Evolutionary conservation across 1,139 yeast species (phyloP).

Genomic region (Saccharomyces hybrid): DNA sequence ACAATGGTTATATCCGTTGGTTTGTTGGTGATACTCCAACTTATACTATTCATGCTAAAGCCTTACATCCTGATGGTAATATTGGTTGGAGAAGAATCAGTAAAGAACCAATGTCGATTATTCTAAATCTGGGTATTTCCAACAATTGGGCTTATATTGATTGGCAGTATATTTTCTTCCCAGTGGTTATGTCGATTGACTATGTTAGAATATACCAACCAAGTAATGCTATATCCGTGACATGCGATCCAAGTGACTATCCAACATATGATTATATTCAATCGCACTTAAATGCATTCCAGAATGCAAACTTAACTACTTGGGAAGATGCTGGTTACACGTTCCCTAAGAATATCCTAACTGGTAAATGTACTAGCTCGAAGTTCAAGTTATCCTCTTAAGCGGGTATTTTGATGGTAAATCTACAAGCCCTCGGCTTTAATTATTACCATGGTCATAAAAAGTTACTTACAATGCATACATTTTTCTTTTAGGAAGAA

Average conservation of each 20-base stretch:
- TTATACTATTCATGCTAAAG: slow-evolving; percentile 49
- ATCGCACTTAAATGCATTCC: slow-evolving; percentile 54
- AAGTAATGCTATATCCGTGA: slow-evolving; percentile 38
- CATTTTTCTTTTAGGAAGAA: not conserved
- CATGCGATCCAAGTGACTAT: slow-evolving; percentile 66
- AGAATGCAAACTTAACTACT: slow-evolving; percentile 51
- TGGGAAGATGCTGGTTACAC: slow-evolving; percentile 63
- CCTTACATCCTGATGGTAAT: slow-evolving; percentile 76
- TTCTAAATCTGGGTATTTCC: slow-evolving; percentile 72
- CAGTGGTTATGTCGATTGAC: slow-evolving; percentile 58
- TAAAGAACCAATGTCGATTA: slow-evolving; percentile 77
- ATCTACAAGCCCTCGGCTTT: not conserved
- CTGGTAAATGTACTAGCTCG: slow-evolving; percentile 37
- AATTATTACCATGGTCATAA: not conserved
- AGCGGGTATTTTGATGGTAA: not conserved
- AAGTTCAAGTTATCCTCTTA: slow-evolving; percentile 9
- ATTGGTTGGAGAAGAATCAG: slow-evolving; percentile 65
- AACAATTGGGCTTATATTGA: slow-evolving; percentile 76
- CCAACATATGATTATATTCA: slow-evolving; percentile 71
- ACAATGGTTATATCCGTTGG: slow-evolving; percentile 72
- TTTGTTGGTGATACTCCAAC: slow-evolving; percentile 65
- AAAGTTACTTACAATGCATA: not conserved
- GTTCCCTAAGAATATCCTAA: slow-evolving; percentile 49
- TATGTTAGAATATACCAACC: slow-evolving; percentile 78
- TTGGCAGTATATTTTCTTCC: slow-evolving; percentile 64